Percentiles rank a stretch among this genome's conserved stretches.
phyloP scores from a whole-genome alignment of 371 early-diverging fungal species.

The Mortierella sp. region DNA sequence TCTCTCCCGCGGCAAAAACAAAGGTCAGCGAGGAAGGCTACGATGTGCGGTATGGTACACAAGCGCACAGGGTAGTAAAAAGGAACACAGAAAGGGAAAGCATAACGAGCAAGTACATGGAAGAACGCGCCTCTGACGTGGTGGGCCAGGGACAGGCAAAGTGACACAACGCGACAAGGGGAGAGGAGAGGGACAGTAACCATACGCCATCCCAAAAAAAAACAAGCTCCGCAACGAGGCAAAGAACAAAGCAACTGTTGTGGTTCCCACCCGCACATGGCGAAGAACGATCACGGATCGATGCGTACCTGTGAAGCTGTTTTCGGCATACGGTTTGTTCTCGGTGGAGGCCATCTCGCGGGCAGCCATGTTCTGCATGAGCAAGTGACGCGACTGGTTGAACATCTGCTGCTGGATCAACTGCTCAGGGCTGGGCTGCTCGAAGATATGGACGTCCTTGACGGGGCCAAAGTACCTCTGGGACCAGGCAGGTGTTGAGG shows the following conservation, averaged over 20 bases:
- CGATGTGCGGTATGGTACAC: constrained; percentile 2
- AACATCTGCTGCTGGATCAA: constrained; percentile 49
- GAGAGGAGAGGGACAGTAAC: not conserved
- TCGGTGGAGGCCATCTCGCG: constrained; percentile 11
- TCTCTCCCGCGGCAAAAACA: not conserved
- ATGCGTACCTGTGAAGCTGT: constrained; percentile 12
- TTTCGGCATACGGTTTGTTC: constrained; percentile 7
- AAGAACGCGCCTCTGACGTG: not conserved
- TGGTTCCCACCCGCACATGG: not conserved
- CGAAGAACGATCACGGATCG: constrained; percentile 1
- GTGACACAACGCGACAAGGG: not conserved
- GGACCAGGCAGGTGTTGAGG: constrained; percentile 21
- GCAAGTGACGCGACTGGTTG: constrained; percentile 34
- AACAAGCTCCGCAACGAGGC: too few species aligned
- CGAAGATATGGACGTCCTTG: constrained; percentile 24
- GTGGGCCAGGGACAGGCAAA: not conserved
- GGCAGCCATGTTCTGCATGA: constrained; percentile 37
- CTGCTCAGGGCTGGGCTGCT: constrained; percentile 39
- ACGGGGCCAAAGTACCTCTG: constrained; percentile 18
- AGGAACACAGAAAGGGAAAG: too few species aligned
- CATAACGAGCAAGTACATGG: not conserved
- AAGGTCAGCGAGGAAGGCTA: not conserved
- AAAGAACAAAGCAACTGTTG: not conserved
- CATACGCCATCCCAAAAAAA: too few species aligned
- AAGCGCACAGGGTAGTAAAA: not conserved